Percentiles rank a stretch among this genome's conserved stretches.
Conservation (phyloP, 306 rosid species). For the Spatholobus suberectus region DNA sequence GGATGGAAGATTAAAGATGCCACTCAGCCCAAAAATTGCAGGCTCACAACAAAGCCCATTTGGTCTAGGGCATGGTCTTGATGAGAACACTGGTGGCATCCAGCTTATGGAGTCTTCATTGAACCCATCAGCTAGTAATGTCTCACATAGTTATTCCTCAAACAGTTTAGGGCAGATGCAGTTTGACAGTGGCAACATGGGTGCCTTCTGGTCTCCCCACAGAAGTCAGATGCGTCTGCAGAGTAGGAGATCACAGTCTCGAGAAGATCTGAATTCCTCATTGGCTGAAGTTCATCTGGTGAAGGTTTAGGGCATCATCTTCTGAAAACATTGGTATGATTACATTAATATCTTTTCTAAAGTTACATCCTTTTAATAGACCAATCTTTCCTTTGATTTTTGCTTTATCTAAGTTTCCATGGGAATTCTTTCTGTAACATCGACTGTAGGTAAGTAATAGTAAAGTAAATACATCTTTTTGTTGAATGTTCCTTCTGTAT, state of each 20-base stretch:
- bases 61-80: slow-evolving; percentile 57
- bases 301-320: slow-evolving; percentile 62
- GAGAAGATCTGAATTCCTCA: slow-evolving; percentile 88
- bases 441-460: slow-evolving; percentile 42
- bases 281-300: slow-evolving; percentile 76
- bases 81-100: slow-evolving; percentile 57
- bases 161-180: slow-evolving; percentile 88
- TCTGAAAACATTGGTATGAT: slow-evolving; percentile 58
- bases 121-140: slow-evolving; percentile 64
- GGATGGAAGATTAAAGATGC: slow-evolving; percentile 90
- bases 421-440: slow-evolving; percentile 49
- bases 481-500: slow-evolving; percentile 20
- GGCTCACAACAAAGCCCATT: slow-evolving; percentile 67
- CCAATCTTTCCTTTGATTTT: slow-evolving; percentile 9
- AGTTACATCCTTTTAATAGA: slow-evolving; percentile 31
- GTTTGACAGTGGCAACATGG: slow-evolving; percentile 61
- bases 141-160: slow-evolving; percentile 87
- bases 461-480: slow-evolving; percentile 33
- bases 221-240: slow-evolving; percentile 91
- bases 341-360: slow-evolving; percentile 37
- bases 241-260: slow-evolving; percentile 96
- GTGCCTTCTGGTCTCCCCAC: slow-evolving; percentile 82
- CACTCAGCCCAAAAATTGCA: slow-evolving; percentile 83
- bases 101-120: slow-evolving; percentile 76
- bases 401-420: slow-evolving; percentile 36